Conservation (phyloP, 768 basidiomycete genomes). For the Russula sp. region DNA sequence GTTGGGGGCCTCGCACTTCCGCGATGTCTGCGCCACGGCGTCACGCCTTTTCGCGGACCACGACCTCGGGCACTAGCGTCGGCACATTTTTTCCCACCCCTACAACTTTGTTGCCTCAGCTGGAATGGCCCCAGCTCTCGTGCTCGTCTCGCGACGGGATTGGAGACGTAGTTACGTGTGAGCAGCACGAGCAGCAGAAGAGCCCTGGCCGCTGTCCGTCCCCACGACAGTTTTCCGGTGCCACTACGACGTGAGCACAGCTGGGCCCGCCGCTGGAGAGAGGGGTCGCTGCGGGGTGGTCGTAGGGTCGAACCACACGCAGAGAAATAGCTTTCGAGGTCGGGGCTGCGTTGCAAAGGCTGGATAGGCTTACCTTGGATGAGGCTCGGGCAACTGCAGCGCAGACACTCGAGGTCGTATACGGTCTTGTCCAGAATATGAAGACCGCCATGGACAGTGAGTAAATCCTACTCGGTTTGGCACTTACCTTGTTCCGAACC, state of each 20-base stretch:
- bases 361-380: too few relatives aligned
- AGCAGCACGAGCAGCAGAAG: not conserved
- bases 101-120: not conserved
- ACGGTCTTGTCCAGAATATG: too few relatives aligned
- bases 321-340: too few relatives aligned
- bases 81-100: not conserved
- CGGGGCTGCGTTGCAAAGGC: too few relatives aligned
- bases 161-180: not conserved
- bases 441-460: too few relatives aligned
- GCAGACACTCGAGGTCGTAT: too few relatives aligned
- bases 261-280: conserved; percentile 13
- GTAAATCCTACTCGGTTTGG: too few relatives aligned
- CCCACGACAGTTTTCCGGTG: not conserved
- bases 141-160: too few relatives aligned
- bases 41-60: conserved; percentile 19
- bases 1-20: conserved; percentile 10
- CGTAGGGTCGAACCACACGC: too few relatives aligned
- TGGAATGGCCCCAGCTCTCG: not conserved
- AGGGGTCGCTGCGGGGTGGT: too few relatives aligned
- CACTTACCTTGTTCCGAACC: too few relatives aligned
- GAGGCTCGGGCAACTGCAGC: too few relatives aligned
- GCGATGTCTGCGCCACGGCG: conserved; percentile 13
- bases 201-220: conserved; percentile 21
- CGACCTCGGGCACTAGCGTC: conserved; percentile 9
- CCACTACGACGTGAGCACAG: conserved; percentile 2